Base-by-base conservation (phyloP, 345 rosid species). In the Syzygium aqueum region DNA sequence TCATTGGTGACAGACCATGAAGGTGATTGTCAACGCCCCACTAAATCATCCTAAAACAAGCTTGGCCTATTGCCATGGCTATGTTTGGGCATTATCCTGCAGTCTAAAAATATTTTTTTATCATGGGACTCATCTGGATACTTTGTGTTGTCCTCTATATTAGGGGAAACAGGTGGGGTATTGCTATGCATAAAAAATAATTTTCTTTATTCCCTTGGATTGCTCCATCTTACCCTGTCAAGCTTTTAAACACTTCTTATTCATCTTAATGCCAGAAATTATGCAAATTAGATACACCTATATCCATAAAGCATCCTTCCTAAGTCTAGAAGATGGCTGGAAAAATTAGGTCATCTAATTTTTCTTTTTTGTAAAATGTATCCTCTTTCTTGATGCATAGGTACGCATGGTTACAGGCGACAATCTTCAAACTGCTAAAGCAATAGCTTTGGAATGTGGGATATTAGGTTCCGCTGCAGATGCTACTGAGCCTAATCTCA, bases 371-470 rank as follows among this genome's bases (percentile, higher is more conserved):
- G 49, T 37, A 22, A 73, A 19, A 73, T 73, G 80, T 73, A 73
- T 73, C 49, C 49, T 37, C 30, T 84, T 63, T 63, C 77, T 43
- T 5, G 46, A 30, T 82, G 37, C 80, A 52, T 82, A 87, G 88
- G 88, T 88, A 37, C 86, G 85, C 56, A 88, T 88, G 89, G 85
- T 88, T 33, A 88, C 89, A 0, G 89, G 89, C 27, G 89, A 88
- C 57, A 88, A 88, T 86, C 85, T 88, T 67, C 87, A 77, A 63
- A 88, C 89, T 85, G 89, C 89, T 13, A 80, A 84, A 54, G 87
- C 89, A 54, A 88, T 88, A 23, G 89, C 89, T n/a, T 59, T 88
- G 82, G 89, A 88, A 86, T 85, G 89, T 82, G 89, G 90, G 53
- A 88, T 88, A 86, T 85, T 88, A 56, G 40, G 46, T 27, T 65